Evolutionary conservation across 768 basidiomycete genomes (phyloP), one percentile per base, ranked within the genome.

Genomic region (Dioszegia hungarica): DNA sequence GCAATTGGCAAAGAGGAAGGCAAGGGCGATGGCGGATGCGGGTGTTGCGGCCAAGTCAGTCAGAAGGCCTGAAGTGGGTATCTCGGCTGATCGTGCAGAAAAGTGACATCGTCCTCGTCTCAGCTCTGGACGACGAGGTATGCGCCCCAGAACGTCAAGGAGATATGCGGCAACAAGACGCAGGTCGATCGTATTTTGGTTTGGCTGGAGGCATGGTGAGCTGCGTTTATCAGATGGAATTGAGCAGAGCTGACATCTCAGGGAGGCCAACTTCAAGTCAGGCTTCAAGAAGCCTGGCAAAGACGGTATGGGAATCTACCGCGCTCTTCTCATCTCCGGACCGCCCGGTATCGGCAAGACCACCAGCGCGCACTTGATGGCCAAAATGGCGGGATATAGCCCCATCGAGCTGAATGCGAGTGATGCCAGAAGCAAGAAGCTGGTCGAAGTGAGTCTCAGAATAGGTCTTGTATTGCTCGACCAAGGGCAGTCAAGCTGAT

Each of bases 321-420:
- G 91, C 22, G 91, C 90, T 4, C 82, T 97, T 1, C 78, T 99
- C 62, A 86, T 98, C 59, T 89, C 89, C 1, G 95, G 95, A 0
- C 84, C 93, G 1, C 95, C 95, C 15, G 95, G 95, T 8, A 95
- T 98, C 49, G 95, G 94, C 22, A 99, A 98, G 79, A 99, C 95
- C 3, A 95, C 92, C 0, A 87, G 87, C 59, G 95, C 94, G 2
- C 95, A 99, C 77, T 72, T 99, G 27, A 87, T 88, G 64, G 93
- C 93, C 1, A 87, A 88, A 68, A 76, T 89, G n/a, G 89, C 83
- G 27, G 94, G 93, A 0, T 95, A 87, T 64, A 89, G 86, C 1
- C 88, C 93, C 0, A 89, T 99, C 56, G 95, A 99, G 71, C 79
- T 98, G 56, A 99, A 99, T 68, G 95, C 95, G 1, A 94, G 91